phyloP scores from a whole-genome alignment of 108 stramenopile genomes.

The Mediolabrus comicus region DNA sequence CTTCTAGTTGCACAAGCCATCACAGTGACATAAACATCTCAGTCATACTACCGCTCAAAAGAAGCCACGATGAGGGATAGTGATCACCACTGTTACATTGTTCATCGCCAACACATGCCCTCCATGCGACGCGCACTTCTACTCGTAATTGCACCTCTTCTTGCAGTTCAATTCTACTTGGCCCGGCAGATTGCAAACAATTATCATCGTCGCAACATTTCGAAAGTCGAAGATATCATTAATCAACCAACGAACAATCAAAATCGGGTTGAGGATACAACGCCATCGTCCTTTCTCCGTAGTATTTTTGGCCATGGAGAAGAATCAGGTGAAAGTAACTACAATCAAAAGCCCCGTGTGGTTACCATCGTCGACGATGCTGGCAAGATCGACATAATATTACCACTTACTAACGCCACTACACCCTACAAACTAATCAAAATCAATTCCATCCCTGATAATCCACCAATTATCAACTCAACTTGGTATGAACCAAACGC shows the following conservation, averaged over 20 bases:
- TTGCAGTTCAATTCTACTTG: not conserved
- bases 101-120: not conserved
- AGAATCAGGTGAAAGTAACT: not conserved
- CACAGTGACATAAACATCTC: too few species aligned
- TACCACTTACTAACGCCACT: not conserved
- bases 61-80: too few species aligned
- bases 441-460: not conserved
- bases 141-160: not conserved
- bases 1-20: too few species aligned
- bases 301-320: not conserved
- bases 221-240: not conserved
- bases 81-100: too few species aligned
- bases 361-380: not conserved
- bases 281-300: not conserved
- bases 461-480: not conserved
- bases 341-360: not conserved
- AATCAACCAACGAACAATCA: not conserved
- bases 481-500: slow-evolving; percentile 38
- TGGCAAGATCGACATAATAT: not conserved
- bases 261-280: not conserved
- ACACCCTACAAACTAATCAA: not conserved
- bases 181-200: not conserved
- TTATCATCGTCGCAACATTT: not conserved
- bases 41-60: too few species aligned
- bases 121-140: too few species aligned